phyloP scores from a whole-genome alignment of 1,284 basidiomycete genomes.

The Malassezia japonica region DNA sequence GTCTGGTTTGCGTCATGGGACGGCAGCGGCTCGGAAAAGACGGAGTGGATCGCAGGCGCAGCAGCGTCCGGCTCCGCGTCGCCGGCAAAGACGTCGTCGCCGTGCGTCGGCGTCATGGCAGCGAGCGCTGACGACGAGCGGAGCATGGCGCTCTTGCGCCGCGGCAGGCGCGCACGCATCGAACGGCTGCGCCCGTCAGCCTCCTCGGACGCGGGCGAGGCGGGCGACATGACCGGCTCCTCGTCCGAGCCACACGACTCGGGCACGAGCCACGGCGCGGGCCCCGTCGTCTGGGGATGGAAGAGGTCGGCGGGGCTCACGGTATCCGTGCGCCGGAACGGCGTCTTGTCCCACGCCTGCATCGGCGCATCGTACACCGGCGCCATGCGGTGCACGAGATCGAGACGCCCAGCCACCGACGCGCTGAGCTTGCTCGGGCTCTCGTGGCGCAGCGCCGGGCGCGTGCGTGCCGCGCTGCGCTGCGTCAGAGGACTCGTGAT shows the following conservation, averaged over 20 bases:
- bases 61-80: not conserved
- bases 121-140: slow-evolving; percentile 3
- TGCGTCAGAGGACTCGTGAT: slow-evolving; percentile 1
- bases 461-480: not conserved
- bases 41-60: slow-evolving; percentile 10
- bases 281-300: not conserved
- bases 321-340: slow-evolving; percentile 24
- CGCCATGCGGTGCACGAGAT: not conserved
- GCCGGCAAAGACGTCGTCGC: slow-evolving; percentile 13
- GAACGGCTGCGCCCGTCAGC: not conserved
- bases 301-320: slow-evolving; percentile 44
- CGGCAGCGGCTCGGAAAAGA: slow-evolving; percentile 5
- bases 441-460: too few species aligned
- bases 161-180: not conserved
- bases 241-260: not conserved
- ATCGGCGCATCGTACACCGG: not conserved
- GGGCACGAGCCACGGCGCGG: not conserved
- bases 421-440: not conserved
- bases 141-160: not conserved
- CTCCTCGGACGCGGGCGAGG: not conserved
- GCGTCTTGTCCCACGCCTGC: not conserved
- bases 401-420: not conserved
- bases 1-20: slow-evolving; percentile 18
- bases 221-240: not conserved
- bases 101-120: slow-evolving; percentile 10